A percentile compares a stretch with the other conserved stretches of the same genome.
Conservation (phyloP, 768 basidiomycete genomes). For the Filobasidium floriforme region DNA sequence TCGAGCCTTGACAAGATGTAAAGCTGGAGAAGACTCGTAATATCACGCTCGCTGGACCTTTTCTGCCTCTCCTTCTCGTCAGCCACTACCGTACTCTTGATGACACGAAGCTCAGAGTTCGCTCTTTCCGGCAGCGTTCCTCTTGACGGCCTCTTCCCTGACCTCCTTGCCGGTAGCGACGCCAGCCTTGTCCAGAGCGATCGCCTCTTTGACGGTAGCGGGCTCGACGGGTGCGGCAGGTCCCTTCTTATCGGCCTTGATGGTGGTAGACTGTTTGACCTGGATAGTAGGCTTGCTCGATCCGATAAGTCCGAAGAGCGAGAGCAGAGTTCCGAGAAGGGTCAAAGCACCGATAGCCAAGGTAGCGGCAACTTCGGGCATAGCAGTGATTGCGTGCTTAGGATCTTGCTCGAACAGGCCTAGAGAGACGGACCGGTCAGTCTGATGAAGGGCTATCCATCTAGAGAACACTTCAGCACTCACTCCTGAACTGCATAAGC, state of each 20-base stretch:
- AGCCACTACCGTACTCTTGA: too few relatives aligned
- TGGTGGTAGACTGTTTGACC: conserved; percentile 29
- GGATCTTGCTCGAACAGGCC: conserved; percentile 70
- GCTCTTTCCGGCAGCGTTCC: conserved; percentile 26
- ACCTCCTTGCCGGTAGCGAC: conserved; percentile 21
- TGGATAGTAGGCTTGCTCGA: conserved; percentile 47
- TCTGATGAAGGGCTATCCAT: too few relatives aligned
- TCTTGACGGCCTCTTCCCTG: conserved; percentile 25
- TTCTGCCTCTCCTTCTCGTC: too few relatives aligned
- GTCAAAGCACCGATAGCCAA: conserved; percentile 67
- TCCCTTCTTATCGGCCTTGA: conserved; percentile 20
- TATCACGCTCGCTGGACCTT: too few relatives aligned
- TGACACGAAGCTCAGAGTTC: conserved; percentile 7
- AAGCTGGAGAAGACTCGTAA: too few relatives aligned
- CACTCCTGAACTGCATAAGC: conserved; percentile 64
- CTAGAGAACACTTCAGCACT: conserved; percentile 15
- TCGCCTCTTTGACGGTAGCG: conserved; percentile 35
- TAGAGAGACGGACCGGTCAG: not conserved
- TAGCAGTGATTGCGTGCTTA: conserved; percentile 69
- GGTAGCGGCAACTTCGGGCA: conserved; percentile 78
- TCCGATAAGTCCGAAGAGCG: conserved; percentile 70
- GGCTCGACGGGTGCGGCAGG: conserved; percentile 30
- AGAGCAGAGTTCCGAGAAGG: conserved; percentile 75
- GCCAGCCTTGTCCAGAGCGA: conserved; percentile 33
- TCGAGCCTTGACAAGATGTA: too few relatives aligned